Evolutionary conservation across 192 early-diverging fungal species (phyloP), one percentile per base, ranked within the genome.

Genomic region (Backusella psychrophila): DNA sequence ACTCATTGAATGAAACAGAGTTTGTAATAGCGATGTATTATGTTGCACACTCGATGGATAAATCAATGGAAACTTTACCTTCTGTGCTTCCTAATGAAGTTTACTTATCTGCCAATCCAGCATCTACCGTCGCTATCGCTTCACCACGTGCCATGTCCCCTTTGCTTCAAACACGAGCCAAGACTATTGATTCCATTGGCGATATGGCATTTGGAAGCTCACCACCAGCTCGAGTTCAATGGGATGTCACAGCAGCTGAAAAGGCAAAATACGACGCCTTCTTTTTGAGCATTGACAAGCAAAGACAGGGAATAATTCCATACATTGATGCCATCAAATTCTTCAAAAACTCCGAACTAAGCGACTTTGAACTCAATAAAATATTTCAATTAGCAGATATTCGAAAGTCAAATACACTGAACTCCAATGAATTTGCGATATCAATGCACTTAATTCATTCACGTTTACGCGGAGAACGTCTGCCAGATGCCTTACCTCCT

Each of bases 11-110:
- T 70, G 84, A 94, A 68, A 84, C 89, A 9, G 95, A 97, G 79
- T 99, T 99, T 81, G 88, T 93, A 52, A 90, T 95, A 67, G 95
- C 95, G 44, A 97, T 99, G 96, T 89, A 90, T 77, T 92, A 94
- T 74, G 91, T 99, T 65, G 89, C 92, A 15, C 87, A 90, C 68
- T 82, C 91, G 11, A 95, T 95, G 90, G 89, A 92, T 63, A 91
- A 91, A 31, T 86, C 86, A 26, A 84, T 90, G 36, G 78, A 83
- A 31, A 83, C 85, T 23, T 83, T 97, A 12, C 97, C 97, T 14
- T 42, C 85, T 6, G 69, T 78, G 2, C 82, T 96, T 29, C 94
- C 97, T 7, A 77, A 86, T 7, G 78, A 85, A 23, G 52, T 92
- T 78, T 86, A 90, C 72, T 75, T 84, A 77, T 59, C 85, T 75